Percentiles rank a stretch among this genome's conserved stretches.
Evolutionary conservation across 192 early-diverging fungal genomes (phyloP).

Genomic region (Gorgonomyces haynaldii): DNA sequence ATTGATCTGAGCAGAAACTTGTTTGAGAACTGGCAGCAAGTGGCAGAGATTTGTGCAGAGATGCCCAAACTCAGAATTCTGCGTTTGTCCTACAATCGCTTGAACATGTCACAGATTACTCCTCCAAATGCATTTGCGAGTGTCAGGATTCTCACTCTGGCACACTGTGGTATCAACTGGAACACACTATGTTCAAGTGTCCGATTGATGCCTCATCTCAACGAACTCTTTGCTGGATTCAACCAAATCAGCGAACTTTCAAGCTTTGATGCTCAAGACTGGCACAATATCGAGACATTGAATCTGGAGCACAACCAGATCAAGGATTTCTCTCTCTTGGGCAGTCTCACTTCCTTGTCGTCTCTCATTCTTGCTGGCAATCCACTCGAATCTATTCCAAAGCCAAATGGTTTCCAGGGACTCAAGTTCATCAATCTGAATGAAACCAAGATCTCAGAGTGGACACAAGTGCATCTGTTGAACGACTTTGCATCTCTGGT

Average conservation of each 20-base stretch:
- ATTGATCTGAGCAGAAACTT: slow-evolving; percentile 3
- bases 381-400: background rate
- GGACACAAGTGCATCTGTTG: background rate
- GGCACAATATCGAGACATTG: background rate
- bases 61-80: slow-evolving; percentile 5
- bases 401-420: background rate
- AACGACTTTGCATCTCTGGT: background rate
- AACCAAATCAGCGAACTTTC: background rate
- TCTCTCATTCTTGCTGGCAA: background rate
- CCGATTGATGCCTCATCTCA: background rate
- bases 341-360: background rate
- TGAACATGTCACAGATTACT: background rate
- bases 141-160: background rate
- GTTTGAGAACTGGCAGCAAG: background rate
- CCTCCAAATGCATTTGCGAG: background rate
- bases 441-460: background rate
- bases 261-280: background rate
- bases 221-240: background rate
- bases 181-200: background rate
- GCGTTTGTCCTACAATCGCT: slow-evolving; percentile 1
- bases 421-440: background rate
- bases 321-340: background rate
- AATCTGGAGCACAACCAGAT: slow-evolving; percentile 7
- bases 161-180: background rate
- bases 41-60: background rate